phyloP scores from a whole-genome alignment of 345 rosid genomes.

The Psidium friedrichsthalianum region DNA sequence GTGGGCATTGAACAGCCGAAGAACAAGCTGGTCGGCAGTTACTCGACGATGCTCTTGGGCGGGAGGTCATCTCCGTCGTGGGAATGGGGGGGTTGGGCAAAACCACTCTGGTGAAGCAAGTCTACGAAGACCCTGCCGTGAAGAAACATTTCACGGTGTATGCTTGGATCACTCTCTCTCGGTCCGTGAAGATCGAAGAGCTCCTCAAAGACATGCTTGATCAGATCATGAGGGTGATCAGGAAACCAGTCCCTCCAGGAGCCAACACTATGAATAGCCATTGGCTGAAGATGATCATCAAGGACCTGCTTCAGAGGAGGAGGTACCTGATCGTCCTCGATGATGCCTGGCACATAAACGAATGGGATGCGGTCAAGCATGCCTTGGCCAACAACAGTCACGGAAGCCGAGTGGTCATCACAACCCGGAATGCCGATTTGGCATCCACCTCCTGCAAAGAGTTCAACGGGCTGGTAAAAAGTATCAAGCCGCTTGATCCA shows the following conservation, averaged over 20 bases:
- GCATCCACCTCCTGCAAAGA: constrained; percentile 13
- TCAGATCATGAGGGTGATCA: constrained; percentile 12
- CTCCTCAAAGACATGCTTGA: constrained; percentile 11
- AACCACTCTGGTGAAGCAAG: constrained; percentile 29
- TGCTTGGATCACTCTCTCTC: constrained; percentile 27
- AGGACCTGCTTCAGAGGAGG: constrained; percentile 10
- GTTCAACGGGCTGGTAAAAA: constrained; percentile 10
- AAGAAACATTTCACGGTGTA: constrained; percentile 8
- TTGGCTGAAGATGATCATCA: constrained; percentile 10
- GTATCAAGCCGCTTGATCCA: constrained; percentile 12
- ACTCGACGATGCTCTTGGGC: neutral
- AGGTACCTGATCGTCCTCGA: constrained; percentile 28
- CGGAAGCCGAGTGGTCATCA: constrained; percentile 24
- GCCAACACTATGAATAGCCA: constrained; percentile 12
- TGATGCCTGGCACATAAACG: constrained; percentile 20
- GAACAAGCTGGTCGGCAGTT: constrained; percentile 9
- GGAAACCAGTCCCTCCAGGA: constrained; percentile 15
- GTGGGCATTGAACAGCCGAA: constrained; percentile 26
- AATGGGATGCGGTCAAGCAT: constrained; percentile 25
- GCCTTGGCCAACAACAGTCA: constrained; percentile 14
- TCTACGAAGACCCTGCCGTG: constrained; percentile 13
- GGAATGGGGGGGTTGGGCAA: constrained; percentile 42
- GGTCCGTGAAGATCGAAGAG: constrained; percentile 6
- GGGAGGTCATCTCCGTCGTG: constrained; percentile 10
- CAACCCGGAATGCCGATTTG: constrained; percentile 19